Evolutionary conservation across 2,329 filamentous ascomycete species (phyloP).

Genomic region (Aspergillus fischeri): DNA sequence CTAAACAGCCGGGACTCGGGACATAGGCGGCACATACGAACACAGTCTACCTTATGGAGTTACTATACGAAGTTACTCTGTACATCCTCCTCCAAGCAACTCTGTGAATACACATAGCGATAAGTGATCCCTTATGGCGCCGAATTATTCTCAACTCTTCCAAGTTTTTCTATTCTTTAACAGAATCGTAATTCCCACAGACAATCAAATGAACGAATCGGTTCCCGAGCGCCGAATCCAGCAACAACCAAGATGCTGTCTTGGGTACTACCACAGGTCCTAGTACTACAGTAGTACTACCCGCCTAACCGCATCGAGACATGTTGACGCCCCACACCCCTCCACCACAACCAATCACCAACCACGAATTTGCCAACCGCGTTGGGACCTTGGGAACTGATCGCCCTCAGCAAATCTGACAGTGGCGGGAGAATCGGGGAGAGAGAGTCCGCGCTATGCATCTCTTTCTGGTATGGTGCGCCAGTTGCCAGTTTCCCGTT

Average conservation of each 20-base stretch:
- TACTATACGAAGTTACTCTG: too few relatives aligned
- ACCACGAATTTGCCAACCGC: background rate
- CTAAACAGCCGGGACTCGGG: background rate
- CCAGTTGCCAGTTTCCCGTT: too few relatives aligned
- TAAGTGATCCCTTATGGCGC: too few relatives aligned
- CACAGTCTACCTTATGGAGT: too few relatives aligned
- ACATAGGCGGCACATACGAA: background rate
- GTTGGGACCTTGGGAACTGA: constrained; percentile 14
- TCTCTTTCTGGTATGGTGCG: background rate
- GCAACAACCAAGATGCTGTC: background rate
- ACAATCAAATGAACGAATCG: background rate
- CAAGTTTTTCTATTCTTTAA: background rate
- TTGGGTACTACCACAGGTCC: too few relatives aligned
- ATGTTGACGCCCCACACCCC: constrained; percentile 8
- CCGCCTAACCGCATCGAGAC: constrained; percentile 6
- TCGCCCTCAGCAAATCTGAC: constrained; percentile 15
- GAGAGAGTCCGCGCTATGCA: too few relatives aligned
- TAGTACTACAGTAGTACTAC: too few relatives aligned
- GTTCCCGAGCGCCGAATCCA: background rate
- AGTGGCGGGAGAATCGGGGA: too few relatives aligned
- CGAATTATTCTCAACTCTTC: background rate
- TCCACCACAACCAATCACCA: constrained; percentile 3
- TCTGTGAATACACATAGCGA: too few relatives aligned
- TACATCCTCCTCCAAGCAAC: too few relatives aligned
- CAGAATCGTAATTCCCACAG: background rate